Base-by-base conservation (phyloP, 1,284 basidiomycete species). In the Ceratobasidium sp. region DNA sequence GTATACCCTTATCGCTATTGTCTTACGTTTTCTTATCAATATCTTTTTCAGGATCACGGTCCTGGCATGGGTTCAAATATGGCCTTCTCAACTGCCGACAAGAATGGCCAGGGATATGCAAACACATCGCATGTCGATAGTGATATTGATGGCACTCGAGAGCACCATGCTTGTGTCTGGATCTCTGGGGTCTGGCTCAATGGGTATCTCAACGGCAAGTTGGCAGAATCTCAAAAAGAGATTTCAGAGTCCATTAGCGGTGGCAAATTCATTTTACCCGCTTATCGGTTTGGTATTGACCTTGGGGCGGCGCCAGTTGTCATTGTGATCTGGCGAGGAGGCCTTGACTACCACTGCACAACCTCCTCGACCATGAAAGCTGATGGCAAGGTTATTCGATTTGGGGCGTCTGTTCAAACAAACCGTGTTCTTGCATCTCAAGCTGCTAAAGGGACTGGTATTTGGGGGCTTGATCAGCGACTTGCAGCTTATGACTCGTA, bases 261-360 rank as follows among this genome's bases (percentile, higher is more conserved):
- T n/a, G 52, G 52, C 7, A 54, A 54, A 54, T 54, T 54, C n/a
- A 54, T 54, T 54, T 54, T 54, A 19, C 52, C 52, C n/a, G 52
- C 52, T 54, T 54, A 54, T n/a, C 52, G 52, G 6, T 54, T 54
- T 54, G 52, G 52, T n/a, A 54, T 54, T 54, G 52, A 54, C 52
- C 52, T 54, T 54, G 52, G 52, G 52, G 52, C 52, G n/a, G 52
- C 52, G 19, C 52, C 52, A 54, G 52, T 54, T 6, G 52, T 54
- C 6, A 25, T 54, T n/a, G 52, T 19, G 8, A 54, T 54, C 25
- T 54, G 52, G 52, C 52, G 25, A 7, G 52, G 52, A 5, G 52
- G 52, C 8, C 17, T 54, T 7, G 52, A 54, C 52, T 54, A 54
- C 19, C 52, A 54, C n/a, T 54, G 52, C 52, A 54, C 52, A 6